Evolutionary conservation across 345 rosid species (phyloP), one percentile per base, ranked within the genome.

Genomic region (Capsella bursapastoris): DNA sequence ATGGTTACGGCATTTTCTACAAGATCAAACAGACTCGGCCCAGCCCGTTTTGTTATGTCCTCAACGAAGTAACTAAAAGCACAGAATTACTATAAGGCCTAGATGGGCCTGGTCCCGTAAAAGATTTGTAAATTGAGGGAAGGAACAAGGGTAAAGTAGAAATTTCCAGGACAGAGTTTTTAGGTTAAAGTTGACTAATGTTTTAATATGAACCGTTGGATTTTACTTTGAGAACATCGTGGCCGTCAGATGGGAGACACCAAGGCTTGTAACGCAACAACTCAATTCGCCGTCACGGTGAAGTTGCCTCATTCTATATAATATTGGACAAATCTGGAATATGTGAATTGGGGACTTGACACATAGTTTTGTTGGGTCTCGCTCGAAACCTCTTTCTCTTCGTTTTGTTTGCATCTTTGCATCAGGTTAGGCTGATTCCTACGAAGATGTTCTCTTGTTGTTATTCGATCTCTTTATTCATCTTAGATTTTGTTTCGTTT

Each of bases 201-300:
- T 11, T n/a, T n/a, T 32, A 52, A 60, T 60, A 16, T 60, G 2
- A 1, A 61, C 74, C 74, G 79, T 75, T 38, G 12, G 64, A 60
- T 59, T 7, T 31, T 0, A 0, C 3, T 11, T 5, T 4, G 1
- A 32, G 48, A 14, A 0, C 0, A n/a, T 31, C 0, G 0, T 35
- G 22, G 29, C 80, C 80, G 80, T 76, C 66, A 28, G 76, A 76
- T 76, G 43, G 8, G 9, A 76, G 7, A 15, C 76, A 34, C 4
- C 18, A 44, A 44, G n/a, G 9, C 3, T 2, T 13, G 12, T 25
- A 32, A 56, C 51, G 37, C 11, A 55, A 37, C 53, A 37, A 71
- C 14, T 47, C 68, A 9, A 72, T 50, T 71, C 73, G 81, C 78
- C 81, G 74, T 67, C 78, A 53, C 47, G 66, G 48, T 9, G 56